Evolutionary conservation across 495 filamentous ascomycete species (phyloP).

Genomic region (Penicillium ochrochloron): DNA sequence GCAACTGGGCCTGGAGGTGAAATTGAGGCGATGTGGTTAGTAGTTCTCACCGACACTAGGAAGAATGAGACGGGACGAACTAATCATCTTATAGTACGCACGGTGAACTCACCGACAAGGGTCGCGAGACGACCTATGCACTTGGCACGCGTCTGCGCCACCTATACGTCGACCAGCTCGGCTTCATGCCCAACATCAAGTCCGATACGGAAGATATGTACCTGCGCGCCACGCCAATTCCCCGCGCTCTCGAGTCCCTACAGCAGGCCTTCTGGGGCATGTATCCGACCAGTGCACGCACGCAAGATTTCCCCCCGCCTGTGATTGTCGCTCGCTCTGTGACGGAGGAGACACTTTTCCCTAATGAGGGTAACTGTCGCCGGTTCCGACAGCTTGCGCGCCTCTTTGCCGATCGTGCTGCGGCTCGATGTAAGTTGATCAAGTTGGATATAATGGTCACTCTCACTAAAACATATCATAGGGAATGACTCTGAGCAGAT

Average conservation of each 20-base stretch:
- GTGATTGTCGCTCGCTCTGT: slow-evolving; percentile 75
- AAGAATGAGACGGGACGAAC: slow-evolving; percentile 16
- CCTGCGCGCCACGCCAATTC: slow-evolving; percentile 82
- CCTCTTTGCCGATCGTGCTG: slow-evolving; percentile 81
- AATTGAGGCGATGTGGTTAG: slow-evolving; percentile 75
- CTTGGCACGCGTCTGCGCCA: slow-evolving; percentile 78
- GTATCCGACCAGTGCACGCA: slow-evolving; percentile 75
- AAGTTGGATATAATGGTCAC: background rate
- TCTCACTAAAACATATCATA: slow-evolving; percentile 18
- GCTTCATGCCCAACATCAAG: slow-evolving; percentile 77
- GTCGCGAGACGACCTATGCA: slow-evolving; percentile 79
- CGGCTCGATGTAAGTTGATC: slow-evolving; percentile 63
- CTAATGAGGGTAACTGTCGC: slow-evolving; percentile 84
- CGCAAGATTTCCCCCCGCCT: slow-evolving; percentile 66
- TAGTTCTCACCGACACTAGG: background rate
- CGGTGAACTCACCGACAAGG: slow-evolving; percentile 87
- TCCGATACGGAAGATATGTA: slow-evolving; percentile 73
- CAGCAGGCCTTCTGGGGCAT: slow-evolving; percentile 90
- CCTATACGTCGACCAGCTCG: slow-evolving; percentile 87
- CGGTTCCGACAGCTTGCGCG: slow-evolving; percentile 79
- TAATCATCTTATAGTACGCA: slow-evolving; percentile 56
- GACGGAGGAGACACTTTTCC: slow-evolving; percentile 87
- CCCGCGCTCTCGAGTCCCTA: slow-evolving; percentile 82
- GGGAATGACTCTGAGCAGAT: slow-evolving; percentile 83
- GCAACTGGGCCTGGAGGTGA: slow-evolving; percentile 68